phyloP scores from a whole-genome alignment of 805 yeast species.

The Myxozyma lipomycoides region DNA sequence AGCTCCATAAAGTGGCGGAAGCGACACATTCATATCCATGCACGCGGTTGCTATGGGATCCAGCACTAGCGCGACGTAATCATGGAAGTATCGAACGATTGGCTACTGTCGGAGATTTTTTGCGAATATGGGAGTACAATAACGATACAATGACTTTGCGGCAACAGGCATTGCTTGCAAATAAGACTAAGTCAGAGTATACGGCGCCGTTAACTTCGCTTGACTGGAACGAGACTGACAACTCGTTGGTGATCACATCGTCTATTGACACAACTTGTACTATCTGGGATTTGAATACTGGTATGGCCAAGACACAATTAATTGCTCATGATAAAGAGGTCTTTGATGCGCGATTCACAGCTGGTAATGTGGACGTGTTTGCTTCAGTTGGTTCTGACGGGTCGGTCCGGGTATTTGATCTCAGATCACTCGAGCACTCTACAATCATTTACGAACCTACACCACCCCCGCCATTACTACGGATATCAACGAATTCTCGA shows the following conservation, averaged over 20 bases:
- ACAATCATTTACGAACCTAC: conserved; percentile 80
- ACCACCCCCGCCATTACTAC: conserved; percentile 55
- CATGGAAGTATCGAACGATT: conserved; percentile 42
- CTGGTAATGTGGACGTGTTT: conserved; percentile 69
- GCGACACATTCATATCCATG: conserved; percentile 60
- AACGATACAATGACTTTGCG: conserved; percentile 35
- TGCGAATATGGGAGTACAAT: conserved; percentile 59
- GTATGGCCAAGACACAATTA: conserved; percentile 80
- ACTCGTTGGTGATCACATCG: conserved; percentile 70
- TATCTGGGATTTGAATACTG: conserved; percentile 77
- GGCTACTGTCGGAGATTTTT: conserved; percentile 68
- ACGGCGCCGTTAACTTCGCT: conserved; percentile 90
- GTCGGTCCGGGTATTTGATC: conserved; percentile 84
- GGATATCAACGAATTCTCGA: conserved; percentile 70
- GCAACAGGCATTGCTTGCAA: conserved; percentile 43
- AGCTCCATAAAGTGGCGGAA: conserved; percentile 50
- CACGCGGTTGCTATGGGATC: conserved; percentile 73
- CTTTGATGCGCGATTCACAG: conserved; percentile 80
- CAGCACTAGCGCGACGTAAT: conserved; percentile 35
- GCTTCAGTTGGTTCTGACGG: conserved; percentile 96
- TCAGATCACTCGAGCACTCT: conserved; percentile 75
- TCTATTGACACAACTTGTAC: conserved; percentile 97
- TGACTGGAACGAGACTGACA: conserved; percentile 81
- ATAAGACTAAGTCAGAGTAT: conserved; percentile 41
- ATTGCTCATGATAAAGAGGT: conserved; percentile 97